Conservation (phyloP, 2,329 filamentous ascomycete genomes). For the Pyrenophora graminea region DNA sequence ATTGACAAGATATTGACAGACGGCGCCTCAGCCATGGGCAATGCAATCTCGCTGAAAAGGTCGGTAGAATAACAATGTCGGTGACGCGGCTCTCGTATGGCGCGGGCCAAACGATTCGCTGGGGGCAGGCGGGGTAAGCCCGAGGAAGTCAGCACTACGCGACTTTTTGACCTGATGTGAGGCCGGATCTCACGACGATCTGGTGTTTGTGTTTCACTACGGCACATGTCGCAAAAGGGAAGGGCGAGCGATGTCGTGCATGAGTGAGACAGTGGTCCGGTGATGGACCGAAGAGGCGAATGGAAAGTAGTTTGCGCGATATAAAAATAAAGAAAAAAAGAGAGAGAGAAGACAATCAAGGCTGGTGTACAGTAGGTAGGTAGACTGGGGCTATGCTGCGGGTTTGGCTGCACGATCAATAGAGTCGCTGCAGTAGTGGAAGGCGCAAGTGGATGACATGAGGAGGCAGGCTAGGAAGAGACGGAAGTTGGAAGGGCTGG, state of each 20-base stretch:
- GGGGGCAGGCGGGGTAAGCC: no score
- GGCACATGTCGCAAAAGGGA: not conserved
- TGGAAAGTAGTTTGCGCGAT: not conserved
- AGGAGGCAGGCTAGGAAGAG: not conserved
- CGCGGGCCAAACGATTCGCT: no score
- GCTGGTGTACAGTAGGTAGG: not conserved
- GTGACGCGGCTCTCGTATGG: no score
- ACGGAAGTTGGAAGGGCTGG: no score
- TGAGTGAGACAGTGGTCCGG: slow-evolving; percentile 1
- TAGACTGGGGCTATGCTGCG: not conserved
- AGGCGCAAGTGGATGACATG: slow-evolving; percentile 9
- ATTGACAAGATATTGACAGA: no score
- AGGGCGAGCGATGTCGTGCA: slow-evolving; percentile 6
- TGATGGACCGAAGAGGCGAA: no score
- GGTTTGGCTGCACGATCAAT: not conserved
- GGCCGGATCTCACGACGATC: slow-evolving; percentile 3
- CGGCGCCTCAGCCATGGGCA: no score
- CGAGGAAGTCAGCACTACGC: no score
- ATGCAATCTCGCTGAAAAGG: no score
- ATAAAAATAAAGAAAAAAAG: not conserved
- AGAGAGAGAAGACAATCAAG: not conserved
- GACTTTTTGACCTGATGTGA: not conserved
- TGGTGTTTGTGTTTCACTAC: slow-evolving; percentile 13
- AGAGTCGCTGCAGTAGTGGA: no score
- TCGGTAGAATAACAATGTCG: no score